These are phyloP conservation scores for Arthrinium puccinioides DNA, from an alignment of 2,329 filamentous ascomycete genomes.

Conservation along the genomic window DNA sequence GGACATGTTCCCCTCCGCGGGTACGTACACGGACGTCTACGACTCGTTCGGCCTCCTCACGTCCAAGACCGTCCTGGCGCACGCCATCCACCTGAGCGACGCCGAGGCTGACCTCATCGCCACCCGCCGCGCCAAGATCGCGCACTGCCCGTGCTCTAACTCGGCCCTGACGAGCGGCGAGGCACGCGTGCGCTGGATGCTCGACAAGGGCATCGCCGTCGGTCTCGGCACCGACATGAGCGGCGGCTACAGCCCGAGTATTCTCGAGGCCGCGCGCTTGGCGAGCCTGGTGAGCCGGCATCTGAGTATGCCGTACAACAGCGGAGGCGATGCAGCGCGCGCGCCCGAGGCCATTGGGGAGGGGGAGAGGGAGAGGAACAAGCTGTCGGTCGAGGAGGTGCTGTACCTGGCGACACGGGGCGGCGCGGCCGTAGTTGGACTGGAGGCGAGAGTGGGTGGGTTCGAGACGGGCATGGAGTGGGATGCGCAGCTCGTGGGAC, in stretches of 20 bases:
- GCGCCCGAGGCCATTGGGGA: background rate
- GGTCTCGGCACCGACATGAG: slow-evolving; percentile 88
- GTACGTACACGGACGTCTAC: slow-evolving; percentile 72
- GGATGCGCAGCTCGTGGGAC: slow-evolving; percentile 77
- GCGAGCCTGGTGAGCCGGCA: slow-evolving; percentile 72
- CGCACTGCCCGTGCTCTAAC: slow-evolving; percentile 86
- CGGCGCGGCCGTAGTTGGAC: slow-evolving; percentile 72
- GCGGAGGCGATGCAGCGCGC: slow-evolving; percentile 15
- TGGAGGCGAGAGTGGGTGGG: slow-evolving; percentile 64
- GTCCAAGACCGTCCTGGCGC: slow-evolving; percentile 71
- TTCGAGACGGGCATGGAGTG: slow-evolving; percentile 85
- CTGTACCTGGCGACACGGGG: slow-evolving; percentile 83
- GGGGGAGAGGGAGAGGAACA: slow-evolving; percentile 38
- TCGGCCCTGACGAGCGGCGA: slow-evolving; percentile 72
- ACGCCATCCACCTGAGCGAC: slow-evolving; percentile 69
- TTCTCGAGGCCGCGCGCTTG: slow-evolving; percentile 78
- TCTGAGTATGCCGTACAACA: slow-evolving; percentile 45
- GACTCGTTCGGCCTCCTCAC: slow-evolving; percentile 65
- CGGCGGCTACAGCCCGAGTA: slow-evolving; percentile 75
- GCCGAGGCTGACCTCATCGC: slow-evolving; percentile 61
- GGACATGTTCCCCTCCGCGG: slow-evolving; percentile 56
- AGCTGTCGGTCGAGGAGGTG: slow-evolving; percentile 78
- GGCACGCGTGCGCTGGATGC: slow-evolving; percentile 65
- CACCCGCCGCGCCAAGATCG: slow-evolving; percentile 55
- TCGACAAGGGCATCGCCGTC: slow-evolving; percentile 68